Evolutionary conservation across 73 alveolate genomes (phyloP), one percentile per base, ranked within the genome.

Genomic region (Blepharisma japonicum): DNA sequence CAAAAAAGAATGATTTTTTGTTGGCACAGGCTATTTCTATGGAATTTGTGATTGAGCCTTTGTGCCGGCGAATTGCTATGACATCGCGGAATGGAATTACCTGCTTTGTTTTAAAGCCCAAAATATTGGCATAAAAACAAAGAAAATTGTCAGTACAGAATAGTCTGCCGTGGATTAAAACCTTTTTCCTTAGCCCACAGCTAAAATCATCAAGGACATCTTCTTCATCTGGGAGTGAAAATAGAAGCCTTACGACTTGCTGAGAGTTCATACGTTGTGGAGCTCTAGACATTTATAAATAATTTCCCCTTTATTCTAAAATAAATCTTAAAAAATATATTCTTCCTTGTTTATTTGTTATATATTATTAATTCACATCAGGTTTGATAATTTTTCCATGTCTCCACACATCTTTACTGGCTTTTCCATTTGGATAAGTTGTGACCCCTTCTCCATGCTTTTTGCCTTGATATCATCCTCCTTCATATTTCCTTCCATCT

Each of bases 161-260:
- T 77, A 94, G 80, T n/a, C 96, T 50, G 6, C 98, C 98, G 23
- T 50, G 88, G 6, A 71, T 85, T 21, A 91, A 83, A 6, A 86
- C 80, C 27, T 83, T 89, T 56, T 90, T 83, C 23, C 79, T 67
- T 46, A 83, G 32, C 6, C 93, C 84, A 51, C 98, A 94, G 51
- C 93, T 88, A 77, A 94, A 94, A 77, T 94, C 97, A 76, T 94
- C 98, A 68, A 86, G 82, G 45, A 94, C 77, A 50, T 83, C 84
- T 84, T 91, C 97, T 45, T 82, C 90, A 67, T 86, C 80, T 11
- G 87, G 83, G 46, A 93, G 82, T 42, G 71, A 66, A 71, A 93
- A 90, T 32, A 94, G 78, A 27, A 83, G 83, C 25, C 96, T 74
- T 0, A 94, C 96, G 53, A 79, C 56, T 53, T 85, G 71, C 56